phyloP scores from a whole-genome alignment of 1,284 basidiomycete species.

The Garcileccinum viscosum region DNA sequence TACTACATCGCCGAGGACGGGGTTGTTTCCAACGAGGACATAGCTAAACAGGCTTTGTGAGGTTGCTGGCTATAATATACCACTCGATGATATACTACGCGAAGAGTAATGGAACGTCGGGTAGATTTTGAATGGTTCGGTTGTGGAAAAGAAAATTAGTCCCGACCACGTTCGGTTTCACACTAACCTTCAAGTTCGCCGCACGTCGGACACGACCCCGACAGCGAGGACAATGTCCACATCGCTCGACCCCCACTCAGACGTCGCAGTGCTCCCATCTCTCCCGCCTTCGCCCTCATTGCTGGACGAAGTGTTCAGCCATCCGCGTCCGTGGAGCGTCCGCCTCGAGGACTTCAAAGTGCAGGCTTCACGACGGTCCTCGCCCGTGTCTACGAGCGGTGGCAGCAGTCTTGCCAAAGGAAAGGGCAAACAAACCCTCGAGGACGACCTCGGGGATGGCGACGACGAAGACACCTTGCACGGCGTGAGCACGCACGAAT shows the following conservation, averaged over 20 bases:
- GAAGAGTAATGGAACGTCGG: too few relatives aligned
- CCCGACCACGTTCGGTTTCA: conserved; percentile 9
- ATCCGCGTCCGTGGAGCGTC: conserved; percentile 43
- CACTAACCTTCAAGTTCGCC: conserved; percentile 6
- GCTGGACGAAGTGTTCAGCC: conserved; percentile 53
- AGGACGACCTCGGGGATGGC: conserved; percentile 29
- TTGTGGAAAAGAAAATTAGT: conserved; percentile 12
- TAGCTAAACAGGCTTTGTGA: background rate
- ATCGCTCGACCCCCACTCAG: conserved; percentile 20
- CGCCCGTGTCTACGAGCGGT: conserved; percentile 14
- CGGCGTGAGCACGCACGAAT: conserved; percentile 34
- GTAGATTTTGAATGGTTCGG: background rate
- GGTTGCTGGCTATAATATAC: background rate
- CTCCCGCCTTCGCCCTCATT: conserved; percentile 47
- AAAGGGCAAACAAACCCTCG: conserved; percentile 34
- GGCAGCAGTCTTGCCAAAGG: conserved; percentile 28
- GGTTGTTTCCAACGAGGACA: background rate
- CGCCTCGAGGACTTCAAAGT: conserved; percentile 20
- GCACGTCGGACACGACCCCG: conserved; percentile 7
- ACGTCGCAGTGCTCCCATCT: conserved; percentile 39
- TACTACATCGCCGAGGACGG: background rate
- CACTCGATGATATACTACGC: too few relatives aligned
- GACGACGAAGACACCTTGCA: conserved; percentile 31
- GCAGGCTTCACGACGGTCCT: conserved; percentile 20
- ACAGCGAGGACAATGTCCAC: conserved; percentile 28